Conservation (phyloP, 768 basidiomycete genomes). For the Tephrocybe sp. region DNA sequence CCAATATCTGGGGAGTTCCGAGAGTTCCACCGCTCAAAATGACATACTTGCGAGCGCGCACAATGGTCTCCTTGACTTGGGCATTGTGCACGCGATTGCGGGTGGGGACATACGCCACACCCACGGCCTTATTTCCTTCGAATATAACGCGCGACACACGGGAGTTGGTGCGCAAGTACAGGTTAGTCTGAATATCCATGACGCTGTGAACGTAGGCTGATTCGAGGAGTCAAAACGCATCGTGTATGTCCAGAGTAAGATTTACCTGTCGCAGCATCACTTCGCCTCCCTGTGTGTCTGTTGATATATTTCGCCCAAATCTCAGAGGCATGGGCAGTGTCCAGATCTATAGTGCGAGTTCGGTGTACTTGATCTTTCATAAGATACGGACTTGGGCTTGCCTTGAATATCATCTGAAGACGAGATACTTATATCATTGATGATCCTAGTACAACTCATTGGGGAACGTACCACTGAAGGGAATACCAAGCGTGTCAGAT, state of each 20-base stretch:
- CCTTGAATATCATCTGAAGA: conserved; percentile 65
- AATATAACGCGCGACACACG: conserved; percentile 72
- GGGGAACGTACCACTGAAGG: conserved; percentile 55
- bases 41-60: conserved; percentile 65
- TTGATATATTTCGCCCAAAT: conserved; percentile 82
- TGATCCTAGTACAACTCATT: not conserved
- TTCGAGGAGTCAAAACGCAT: not conserved
- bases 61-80: conserved; percentile 59
- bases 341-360: conserved; percentile 54
- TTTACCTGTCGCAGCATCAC: conserved; percentile 67
- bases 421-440: not conserved
- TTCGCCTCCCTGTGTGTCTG: conserved; percentile 68
- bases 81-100: conserved; percentile 57
- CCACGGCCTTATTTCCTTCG: conserved; percentile 70
- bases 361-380: too few relatives aligned
- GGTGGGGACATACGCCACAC: conserved; percentile 67
- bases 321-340: conserved; percentile 61
- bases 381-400: conserved; percentile 14
- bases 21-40: conserved; percentile 67
- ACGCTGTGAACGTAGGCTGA: conserved; percentile 70
- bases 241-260: not conserved
- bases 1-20: conserved; percentile 72
- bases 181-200: conserved; percentile 66
- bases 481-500: conserved; percentile 58
- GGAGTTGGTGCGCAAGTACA: conserved; percentile 65